Conservation (phyloP, 192 early-diverging fungal species). For the Backusella liffmaniae region DNA sequence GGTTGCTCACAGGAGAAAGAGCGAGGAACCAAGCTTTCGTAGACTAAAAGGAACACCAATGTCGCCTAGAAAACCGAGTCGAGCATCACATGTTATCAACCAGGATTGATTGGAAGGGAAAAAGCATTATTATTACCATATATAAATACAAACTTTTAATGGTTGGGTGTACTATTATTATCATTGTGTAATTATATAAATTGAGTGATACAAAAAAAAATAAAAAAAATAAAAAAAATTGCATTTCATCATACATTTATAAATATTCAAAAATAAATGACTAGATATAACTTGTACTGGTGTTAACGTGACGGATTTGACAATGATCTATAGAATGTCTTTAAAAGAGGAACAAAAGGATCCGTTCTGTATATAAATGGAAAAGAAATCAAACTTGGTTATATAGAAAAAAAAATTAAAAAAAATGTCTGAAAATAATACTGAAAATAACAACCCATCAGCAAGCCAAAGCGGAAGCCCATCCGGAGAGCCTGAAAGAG, state of each 20-base stretch:
- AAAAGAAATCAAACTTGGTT: neutral
- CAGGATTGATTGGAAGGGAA: neutral
- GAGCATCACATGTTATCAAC: neutral
- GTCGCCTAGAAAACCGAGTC: neutral
- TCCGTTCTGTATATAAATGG: neutral
- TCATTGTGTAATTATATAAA: neutral
- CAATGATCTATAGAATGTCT: neutral
- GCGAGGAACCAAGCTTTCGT: constrained; percentile 22
- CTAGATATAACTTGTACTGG: too few relatives aligned
- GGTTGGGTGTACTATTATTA: neutral
- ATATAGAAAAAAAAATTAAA: neutral
- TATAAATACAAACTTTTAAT: neutral
- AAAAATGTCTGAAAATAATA: neutral
- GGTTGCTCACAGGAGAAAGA: constrained; percentile 19
- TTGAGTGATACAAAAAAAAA: neutral
- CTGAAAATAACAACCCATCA: neutral
- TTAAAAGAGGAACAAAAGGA: neutral
- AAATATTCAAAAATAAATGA: too few relatives aligned
- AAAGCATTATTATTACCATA: neutral
- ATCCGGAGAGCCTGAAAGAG: neutral
- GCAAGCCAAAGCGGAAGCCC: neutral
- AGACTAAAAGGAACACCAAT: constrained; percentile 1
- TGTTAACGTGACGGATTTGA: neutral
- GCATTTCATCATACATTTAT: neutral
- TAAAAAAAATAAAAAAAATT: neutral